These are phyloP conservation scores for Torulaspora microellipsoides DNA, from an alignment of 805 yeast genomes.

Conservation along the genomic window DNA sequence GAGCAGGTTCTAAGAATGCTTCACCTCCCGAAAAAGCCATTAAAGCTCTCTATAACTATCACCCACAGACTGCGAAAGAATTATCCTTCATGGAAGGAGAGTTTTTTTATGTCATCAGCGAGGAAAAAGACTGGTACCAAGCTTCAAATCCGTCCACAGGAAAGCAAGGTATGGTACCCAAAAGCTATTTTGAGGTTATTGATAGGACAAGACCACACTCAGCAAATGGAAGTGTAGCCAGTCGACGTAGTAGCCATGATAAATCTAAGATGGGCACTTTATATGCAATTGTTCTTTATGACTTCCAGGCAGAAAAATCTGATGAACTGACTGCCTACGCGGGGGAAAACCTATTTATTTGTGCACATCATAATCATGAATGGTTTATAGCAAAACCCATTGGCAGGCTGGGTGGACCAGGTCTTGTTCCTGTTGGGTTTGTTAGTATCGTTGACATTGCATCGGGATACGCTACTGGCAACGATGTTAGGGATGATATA, in stretches of 20 bases:
- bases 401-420: conserved; percentile 94
- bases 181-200: conserved; percentile 74
- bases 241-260: conserved; percentile 14
- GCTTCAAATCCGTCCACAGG: conserved; percentile 83
- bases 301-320: conserved; percentile 66
- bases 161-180: conserved; percentile 82
- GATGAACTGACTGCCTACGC: conserved; percentile 83
- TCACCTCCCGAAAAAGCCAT: conserved; percentile 69
- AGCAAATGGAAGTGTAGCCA: conserved; percentile 12
- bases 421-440: conserved; percentile 87
- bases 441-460: conserved; percentile 80
- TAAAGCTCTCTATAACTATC: conserved; percentile 72
- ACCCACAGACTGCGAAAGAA: conserved; percentile 77
- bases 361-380: conserved; percentile 94
- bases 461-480: conserved; percentile 53
- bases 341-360: conserved; percentile 86
- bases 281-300: conserved; percentile 82
- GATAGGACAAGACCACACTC: conserved; percentile 48
- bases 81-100: conserved; percentile 77
- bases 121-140: conserved; percentile 73
- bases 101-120: conserved; percentile 74
- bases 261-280: conserved; percentile 41
- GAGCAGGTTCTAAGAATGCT: conserved; percentile 15
- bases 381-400: conserved; percentile 98
- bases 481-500: conserved; percentile 55